Conservation (phyloP, 495 filamentous ascomycete species). For the Hypoxylon crocopeplum region DNA sequence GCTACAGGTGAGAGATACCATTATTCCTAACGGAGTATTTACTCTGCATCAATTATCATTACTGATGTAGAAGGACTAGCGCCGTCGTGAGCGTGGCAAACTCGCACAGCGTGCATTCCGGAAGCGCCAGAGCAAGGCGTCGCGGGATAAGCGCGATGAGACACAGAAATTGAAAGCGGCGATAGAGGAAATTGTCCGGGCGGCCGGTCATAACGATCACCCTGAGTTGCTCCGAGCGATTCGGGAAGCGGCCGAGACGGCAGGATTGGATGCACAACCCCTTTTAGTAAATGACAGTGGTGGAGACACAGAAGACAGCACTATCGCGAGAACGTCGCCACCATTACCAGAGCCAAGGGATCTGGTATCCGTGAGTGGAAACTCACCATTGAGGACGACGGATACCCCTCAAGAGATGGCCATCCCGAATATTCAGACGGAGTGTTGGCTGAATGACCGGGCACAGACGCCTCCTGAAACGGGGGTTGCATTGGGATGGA, state of each 20-base stretch:
- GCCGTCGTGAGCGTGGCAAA: slow-evolving; percentile 36
- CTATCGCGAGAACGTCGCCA: background rate
- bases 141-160: slow-evolving; percentile 10
- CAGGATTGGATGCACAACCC: slow-evolving; percentile 9
- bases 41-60: too few species aligned
- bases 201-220: slow-evolving; percentile 12
- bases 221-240: slow-evolving; percentile 21
- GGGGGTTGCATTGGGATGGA: too few species aligned
- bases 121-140: slow-evolving; percentile 20
- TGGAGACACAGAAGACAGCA: too few species aligned
- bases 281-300: background rate
- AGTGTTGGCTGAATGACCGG: too few species aligned
- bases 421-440: too few species aligned
- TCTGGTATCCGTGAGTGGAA: background rate
- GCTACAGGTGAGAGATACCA: too few species aligned
- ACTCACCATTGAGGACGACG: background rate
- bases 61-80: too few species aligned
- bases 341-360: background rate
- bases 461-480: too few species aligned
- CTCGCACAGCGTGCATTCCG: slow-evolving; percentile 32
- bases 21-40: too few species aligned
- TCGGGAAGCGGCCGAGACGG: slow-evolving; percentile 21
- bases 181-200: slow-evolving; percentile 21
- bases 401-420: slow-evolving; percentile 3
- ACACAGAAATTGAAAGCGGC: slow-evolving; percentile 27